Base-by-base conservation (phyloP, 1,284 basidiomycete genomes). In the Kwoniella shivajii region DNA sequence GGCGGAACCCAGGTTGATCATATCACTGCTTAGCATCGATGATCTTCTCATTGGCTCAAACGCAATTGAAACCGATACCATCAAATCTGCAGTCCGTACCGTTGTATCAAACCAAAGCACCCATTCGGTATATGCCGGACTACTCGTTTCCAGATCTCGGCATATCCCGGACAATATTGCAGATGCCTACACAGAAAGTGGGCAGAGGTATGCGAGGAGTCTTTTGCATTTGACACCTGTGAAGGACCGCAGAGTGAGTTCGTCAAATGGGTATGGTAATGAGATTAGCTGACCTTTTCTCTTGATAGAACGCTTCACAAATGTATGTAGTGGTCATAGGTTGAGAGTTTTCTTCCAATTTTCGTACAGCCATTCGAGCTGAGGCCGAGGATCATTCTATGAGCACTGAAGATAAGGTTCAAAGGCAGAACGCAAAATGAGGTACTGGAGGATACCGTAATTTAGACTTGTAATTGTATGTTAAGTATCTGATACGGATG, bases 161-260 rank as follows among this genome's bases (percentile, higher is more conserved):
- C 20, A 42, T 30, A 34, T 27, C 9, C 42, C 55, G 2, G 42
- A 44, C 41, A 29, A 46, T 22, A 42, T 60, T 9, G 45, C 43
- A 27, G 22, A 45, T 14, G 50, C 37, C 9, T 6, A 49, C 2
- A 46, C 53, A 7, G 49, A 30, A 14, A 20, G 24, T 10, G 56
- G 60, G 10, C 43, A 29, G 42, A 48, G 47, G 20, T 54, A 54
- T 31, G 44, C 44, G 6, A 49, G 59, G 45, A 50, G 59, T 43
- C 29, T 64, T 14, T 38, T 64, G 24, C 62, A 64, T 57, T 30
- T 64, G 10, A 64, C 62, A 13, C 59, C 62, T 10, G 54, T 64
- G 1, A 61, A 63, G 39, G 61, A 57, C 45, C 26, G 37, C 20
- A 55, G 45, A 29, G 61, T 63, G 34, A 54, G 61, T 56, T 37